Conservation (phyloP, 805 yeast species). For the Sugiyamaella chiloensis region DNA sequence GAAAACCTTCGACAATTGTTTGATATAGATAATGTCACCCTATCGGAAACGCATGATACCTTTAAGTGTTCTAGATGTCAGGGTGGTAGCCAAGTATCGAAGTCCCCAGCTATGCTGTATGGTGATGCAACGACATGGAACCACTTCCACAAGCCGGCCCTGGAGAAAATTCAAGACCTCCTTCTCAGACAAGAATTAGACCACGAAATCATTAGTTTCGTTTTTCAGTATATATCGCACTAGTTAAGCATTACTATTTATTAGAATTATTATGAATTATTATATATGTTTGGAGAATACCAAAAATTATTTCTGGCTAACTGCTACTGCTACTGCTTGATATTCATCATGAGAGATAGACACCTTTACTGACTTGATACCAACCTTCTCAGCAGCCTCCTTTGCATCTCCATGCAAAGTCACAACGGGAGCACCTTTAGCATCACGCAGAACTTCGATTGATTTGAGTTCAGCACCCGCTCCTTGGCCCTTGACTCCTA, state of each 20-base stretch:
- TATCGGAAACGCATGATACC: constrained; percentile 90
- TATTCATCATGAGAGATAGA: constrained; percentile 95
- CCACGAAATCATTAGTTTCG: constrained; percentile 71
- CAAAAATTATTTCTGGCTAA: constrained; percentile 35
- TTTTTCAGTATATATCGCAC: constrained; percentile 92
- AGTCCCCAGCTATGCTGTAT: constrained; percentile 84
- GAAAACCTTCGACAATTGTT: constrained; percentile 77
- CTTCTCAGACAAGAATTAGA: constrained; percentile 70
- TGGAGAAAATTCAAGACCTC: constrained; percentile 69
- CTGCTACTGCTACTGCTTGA: constrained; percentile 97
- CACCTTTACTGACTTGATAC: constrained; percentile 70
- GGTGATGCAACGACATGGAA: constrained; percentile 99
- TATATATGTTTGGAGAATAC: neutral
- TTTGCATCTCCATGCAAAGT: constrained; percentile 72
- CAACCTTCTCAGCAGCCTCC: constrained; percentile 65
- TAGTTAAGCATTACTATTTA: constrained; percentile 17
- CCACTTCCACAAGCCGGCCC: constrained; percentile 65
- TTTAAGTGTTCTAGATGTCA: constrained; percentile 83
- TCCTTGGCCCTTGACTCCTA: constrained; percentile 85
- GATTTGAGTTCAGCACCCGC: constrained; percentile 93
- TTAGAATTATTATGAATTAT: neutral
- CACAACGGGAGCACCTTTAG: constrained; percentile 81
- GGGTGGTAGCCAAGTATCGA: constrained; percentile 54
- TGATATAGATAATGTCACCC: constrained; percentile 59
- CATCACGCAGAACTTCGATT: constrained; percentile 73